Evolutionary conservation across 2,329 filamentous ascomycete genomes (phyloP).

Genomic region (Hypoxylon sp.): DNA sequence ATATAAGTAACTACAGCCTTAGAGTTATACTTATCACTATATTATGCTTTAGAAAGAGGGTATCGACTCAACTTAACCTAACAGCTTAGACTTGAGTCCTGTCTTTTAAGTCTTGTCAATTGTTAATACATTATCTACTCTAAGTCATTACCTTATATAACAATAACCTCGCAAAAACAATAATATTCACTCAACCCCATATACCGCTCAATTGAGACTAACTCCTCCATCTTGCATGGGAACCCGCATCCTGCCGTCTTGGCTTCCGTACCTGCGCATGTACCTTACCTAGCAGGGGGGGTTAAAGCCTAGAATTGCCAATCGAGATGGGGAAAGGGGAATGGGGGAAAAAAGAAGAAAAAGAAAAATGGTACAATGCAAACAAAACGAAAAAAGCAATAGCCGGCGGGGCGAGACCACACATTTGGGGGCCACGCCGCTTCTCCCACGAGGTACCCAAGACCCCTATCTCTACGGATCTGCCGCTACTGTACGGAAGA

Average conservation of each 20-base stretch:
- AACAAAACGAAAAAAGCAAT: neutral
- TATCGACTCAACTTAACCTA: neutral
- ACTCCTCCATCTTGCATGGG: constrained; percentile 17
- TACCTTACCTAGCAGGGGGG: constrained; percentile 8
- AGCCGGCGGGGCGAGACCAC: neutral
- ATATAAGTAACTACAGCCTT: neutral
- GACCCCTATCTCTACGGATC: constrained; percentile 22
- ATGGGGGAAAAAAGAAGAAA: neutral
- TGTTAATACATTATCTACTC: neutral
- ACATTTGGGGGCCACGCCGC: constrained; percentile 25
- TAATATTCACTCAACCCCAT: neutral
- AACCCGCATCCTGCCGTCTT: constrained; percentile 39
- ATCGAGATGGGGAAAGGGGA: neutral
- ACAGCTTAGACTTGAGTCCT: neutral
- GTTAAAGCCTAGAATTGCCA: neutral
- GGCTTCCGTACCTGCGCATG: constrained; percentile 23
- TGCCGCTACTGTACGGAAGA: constrained; percentile 44
- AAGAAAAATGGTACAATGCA: neutral
- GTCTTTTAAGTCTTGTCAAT: neutral
- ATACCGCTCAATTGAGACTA: constrained; percentile 4
- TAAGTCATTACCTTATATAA: neutral
- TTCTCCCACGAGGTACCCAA: constrained; percentile 21
- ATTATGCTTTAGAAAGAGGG: neutral
- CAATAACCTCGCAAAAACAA: neutral
- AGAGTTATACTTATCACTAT: no score